A percentile compares a stretch with the other conserved stretches of the same genome.
Conservation (phyloP, 139 green algal genomes). For the Trebouxia sp. region DNA sequence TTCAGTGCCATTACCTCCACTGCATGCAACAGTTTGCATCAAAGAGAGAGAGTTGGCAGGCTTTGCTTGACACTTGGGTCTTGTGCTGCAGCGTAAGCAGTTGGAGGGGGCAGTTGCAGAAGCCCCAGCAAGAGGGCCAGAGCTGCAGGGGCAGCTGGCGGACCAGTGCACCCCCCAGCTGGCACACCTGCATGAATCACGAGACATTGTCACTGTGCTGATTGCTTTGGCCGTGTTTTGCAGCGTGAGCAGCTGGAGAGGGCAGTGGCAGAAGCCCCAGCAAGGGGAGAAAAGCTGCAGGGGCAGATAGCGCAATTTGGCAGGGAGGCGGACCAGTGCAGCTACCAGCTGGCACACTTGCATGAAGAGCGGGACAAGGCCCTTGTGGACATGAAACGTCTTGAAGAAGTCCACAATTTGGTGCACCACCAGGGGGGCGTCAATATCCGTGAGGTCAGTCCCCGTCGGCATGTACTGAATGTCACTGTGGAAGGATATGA, state of each 20-base stretch:
- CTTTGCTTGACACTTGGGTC: too few relatives aligned
- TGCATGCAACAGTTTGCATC: too few relatives aligned
- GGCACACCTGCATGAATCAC: constrained; percentile 21
- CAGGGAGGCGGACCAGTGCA: not conserved
- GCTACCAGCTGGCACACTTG: not conserved
- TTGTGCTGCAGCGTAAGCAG: too few relatives aligned
- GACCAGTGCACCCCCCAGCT: not conserved
- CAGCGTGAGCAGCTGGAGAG: not conserved
- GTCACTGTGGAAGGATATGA: too few relatives aligned
- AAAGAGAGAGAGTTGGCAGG: too few relatives aligned
- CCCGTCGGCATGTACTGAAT: not conserved
- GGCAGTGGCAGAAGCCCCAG: not conserved
- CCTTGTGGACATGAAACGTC: constrained; percentile 40
- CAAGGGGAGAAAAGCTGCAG: not conserved
- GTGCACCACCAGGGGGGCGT: not conserved
- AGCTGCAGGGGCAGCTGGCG: not conserved
- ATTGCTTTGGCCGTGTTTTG: too few relatives aligned
- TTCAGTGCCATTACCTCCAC: too few relatives aligned
- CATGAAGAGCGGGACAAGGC: constrained; percentile 34
- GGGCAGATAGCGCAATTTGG: not conserved
- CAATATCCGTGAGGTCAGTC: not conserved
- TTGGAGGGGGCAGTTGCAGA: not conserved
- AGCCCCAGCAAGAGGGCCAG: not conserved
- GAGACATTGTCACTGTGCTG: constrained; percentile 29
- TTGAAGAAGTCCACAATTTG: constrained; percentile 44